These are phyloP conservation scores for Trichomonas gallinae DNA, from an alignment of 208 protist species.

Conservation along the genomic window DNA sequence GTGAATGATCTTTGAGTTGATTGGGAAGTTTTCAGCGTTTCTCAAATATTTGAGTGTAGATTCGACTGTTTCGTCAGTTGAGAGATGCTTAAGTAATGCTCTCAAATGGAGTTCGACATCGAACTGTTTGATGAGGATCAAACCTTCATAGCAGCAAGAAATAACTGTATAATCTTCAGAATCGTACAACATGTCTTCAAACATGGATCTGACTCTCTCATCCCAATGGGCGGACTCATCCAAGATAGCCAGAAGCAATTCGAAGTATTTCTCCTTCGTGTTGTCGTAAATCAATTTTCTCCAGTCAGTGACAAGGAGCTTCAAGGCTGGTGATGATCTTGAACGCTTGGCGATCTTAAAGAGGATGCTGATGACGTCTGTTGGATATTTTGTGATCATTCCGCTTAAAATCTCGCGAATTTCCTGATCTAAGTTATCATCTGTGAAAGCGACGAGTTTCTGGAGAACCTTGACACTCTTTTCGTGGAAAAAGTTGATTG, in stretches of 20 bases:
- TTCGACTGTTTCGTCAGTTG: background rate
- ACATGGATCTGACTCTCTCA: background rate
- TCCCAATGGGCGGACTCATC: background rate
- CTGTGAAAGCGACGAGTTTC: background rate
- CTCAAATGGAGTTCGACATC: background rate
- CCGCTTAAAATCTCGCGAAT: background rate
- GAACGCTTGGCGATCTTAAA: background rate
- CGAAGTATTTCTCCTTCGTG: background rate
- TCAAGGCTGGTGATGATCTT: background rate
- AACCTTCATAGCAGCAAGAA: background rate
- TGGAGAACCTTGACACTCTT: background rate
- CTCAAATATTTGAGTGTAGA: background rate
- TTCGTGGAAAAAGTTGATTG: background rate
- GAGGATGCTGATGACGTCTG: background rate
- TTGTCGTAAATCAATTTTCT: background rate
- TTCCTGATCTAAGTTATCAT: background rate
- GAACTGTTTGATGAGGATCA: background rate
- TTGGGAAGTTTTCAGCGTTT: background rate
- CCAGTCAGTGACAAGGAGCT: background rate
- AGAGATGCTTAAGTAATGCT: background rate
- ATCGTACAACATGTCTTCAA: background rate
- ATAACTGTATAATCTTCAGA: background rate
- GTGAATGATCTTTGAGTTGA: background rate
- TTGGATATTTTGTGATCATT: background rate
- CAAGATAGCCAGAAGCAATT: background rate